Percentiles rank a stretch among this genome's conserved stretches.
These are phyloP conservation scores for Pythium vanterpoolii DNA, from an alignment of 352 stramenopile species.

Conservation along the genomic window DNA sequence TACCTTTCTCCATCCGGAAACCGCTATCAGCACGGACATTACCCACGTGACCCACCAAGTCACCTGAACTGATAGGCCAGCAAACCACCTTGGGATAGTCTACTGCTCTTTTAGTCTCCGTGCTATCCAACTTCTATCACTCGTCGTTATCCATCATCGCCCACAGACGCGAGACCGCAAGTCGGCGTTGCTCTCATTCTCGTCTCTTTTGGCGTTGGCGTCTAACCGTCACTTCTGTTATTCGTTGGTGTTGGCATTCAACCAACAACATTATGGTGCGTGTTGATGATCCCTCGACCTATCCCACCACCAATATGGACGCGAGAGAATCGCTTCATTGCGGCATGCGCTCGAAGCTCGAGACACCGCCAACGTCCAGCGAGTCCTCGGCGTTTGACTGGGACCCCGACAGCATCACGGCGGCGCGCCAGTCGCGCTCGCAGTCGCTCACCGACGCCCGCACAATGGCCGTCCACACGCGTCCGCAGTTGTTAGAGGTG, in stretches of 20 bases:
- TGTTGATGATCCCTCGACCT: not conserved
- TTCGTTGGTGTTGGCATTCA: slow-evolving; percentile 5
- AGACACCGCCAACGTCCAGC: slow-evolving; percentile 5
- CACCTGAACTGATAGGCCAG: not conserved
- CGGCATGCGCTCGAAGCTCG: not conserved
- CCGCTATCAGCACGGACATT: not conserved
- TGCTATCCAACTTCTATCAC: not conserved
- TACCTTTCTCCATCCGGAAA: not conserved
- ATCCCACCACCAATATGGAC: not conserved
- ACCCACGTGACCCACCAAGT: not conserved
- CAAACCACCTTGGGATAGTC: not conserved
- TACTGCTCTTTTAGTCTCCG: not conserved
- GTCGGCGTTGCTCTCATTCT: not conserved
- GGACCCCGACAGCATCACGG: slow-evolving; percentile 8
- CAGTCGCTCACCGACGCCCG: slow-evolving; percentile 22
- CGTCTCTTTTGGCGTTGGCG: too few species aligned
- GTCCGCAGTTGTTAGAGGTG: too few species aligned
- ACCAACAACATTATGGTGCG: slow-evolving; percentile 12
- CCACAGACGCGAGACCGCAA: not conserved
- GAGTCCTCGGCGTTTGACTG: slow-evolving; percentile 8
- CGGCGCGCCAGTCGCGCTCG: slow-evolving; percentile 18
- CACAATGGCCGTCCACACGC: slow-evolving; percentile 1
- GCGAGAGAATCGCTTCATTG: too few species aligned
- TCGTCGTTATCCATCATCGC: not conserved
- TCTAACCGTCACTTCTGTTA: not conserved